Percentiles rank a stretch among this genome's conserved stretches.
These are phyloP conservation scores for Phoma herbarum DNA, from an alignment of 2,329 filamentous ascomycete species.

Conservation along the genomic window DNA sequence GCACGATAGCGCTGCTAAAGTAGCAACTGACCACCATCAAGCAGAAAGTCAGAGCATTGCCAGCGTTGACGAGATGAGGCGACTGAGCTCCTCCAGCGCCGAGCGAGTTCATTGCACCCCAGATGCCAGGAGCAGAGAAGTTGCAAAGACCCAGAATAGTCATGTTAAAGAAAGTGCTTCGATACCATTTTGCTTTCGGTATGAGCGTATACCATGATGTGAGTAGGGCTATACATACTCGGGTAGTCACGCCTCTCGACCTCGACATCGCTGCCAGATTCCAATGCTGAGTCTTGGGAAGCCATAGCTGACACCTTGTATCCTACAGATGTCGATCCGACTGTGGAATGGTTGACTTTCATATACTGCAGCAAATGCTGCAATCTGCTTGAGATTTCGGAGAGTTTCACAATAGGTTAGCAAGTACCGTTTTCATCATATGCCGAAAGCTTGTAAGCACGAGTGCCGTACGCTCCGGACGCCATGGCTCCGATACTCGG, in stretches of 20 bases:
- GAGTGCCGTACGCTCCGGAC: neutral
- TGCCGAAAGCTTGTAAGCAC: slow-evolving; percentile 5
- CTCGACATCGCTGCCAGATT: slow-evolving; percentile 30
- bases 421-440: slow-evolving; percentile 11
- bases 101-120: slow-evolving; percentile 75
- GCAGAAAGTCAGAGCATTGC: slow-evolving; percentile 75
- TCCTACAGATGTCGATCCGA: neutral
- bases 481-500: slow-evolving; percentile 11
- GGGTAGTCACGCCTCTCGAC: slow-evolving; percentile 38
- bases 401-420: slow-evolving; percentile 4
- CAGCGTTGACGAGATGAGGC: slow-evolving; percentile 73
- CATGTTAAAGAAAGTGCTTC: slow-evolving; percentile 76
- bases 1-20: slow-evolving; percentile 70
- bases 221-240: slow-evolving; percentile 21
- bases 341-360: neutral
- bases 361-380: slow-evolving; percentile 7
- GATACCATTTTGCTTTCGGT: slow-evolving; percentile 68
- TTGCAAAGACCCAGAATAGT: slow-evolving; percentile 76
- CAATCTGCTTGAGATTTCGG: neutral
- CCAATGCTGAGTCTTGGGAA: slow-evolving; percentile 24
- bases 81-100: slow-evolving; percentile 73
- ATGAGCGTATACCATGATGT: slow-evolving; percentile 4
- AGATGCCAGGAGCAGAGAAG: slow-evolving; percentile 74
- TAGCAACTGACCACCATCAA: slow-evolving; percentile 77
- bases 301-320: slow-evolving; percentile 22